A percentile compares a stretch with the other conserved stretches of the same genome.
These are phyloP conservation scores for Colletotrichum higginsianum DNA, from an alignment of 2,329 filamentous ascomycete species.

Conservation along the genomic window DNA sequence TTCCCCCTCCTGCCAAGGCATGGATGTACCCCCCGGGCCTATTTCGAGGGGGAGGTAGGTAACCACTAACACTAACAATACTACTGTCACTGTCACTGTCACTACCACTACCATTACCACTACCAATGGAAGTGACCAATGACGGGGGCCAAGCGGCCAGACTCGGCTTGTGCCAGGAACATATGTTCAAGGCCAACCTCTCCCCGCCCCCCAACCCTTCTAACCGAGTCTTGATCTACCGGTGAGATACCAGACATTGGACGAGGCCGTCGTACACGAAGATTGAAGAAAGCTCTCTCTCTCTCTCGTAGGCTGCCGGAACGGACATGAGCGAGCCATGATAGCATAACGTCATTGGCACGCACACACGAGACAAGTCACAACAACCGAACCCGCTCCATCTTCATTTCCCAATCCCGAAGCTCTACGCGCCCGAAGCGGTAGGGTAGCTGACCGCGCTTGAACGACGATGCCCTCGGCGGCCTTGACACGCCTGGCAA, in stretches of 20 bases:
- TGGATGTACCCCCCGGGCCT: slow-evolving; percentile 19
- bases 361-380: background rate
- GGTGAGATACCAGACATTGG: background rate
- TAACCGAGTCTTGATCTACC: background rate
- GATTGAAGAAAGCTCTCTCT: too few species aligned
- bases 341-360: slow-evolving; percentile 1
- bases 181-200: background rate
- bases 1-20: slow-evolving; percentile 32
- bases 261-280: background rate
- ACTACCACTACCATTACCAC: too few species aligned
- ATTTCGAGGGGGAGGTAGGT: background rate
- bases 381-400: background rate
- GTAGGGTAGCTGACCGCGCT: background rate
- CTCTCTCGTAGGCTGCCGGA: background rate
- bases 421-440: background rate
- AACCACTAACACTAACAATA: too few species aligned
- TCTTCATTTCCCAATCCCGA: too few species aligned
- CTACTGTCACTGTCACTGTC: too few species aligned
- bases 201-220: background rate
- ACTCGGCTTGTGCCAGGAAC: background rate
- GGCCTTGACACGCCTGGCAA: background rate
- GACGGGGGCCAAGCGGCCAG: slow-evolving; percentile 15
- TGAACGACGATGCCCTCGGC: background rate
- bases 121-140: too few species aligned
- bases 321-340: background rate